Evolutionary conservation across 768 basidiomycete species (phyloP), one percentile per base, ranked within the genome.

Genomic region (Amanita thiersii): DNA sequence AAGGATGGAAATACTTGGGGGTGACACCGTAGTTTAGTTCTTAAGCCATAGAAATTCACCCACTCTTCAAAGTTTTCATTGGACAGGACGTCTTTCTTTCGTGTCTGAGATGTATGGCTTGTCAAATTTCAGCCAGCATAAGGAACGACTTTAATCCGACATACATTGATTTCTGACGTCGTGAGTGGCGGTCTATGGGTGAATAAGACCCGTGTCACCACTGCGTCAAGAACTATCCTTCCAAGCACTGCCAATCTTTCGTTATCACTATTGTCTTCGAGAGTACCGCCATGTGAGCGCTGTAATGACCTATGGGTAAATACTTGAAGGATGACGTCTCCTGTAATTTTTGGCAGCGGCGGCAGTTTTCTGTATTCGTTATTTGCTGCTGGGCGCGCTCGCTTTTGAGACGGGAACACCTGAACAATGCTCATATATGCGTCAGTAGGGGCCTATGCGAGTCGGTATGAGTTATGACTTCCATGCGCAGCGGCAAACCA

Each of bases 221-320:
- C 65, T 48, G 67, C 58, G 39, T 69, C 65, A 40, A 82, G 59
- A 26, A 68, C 68, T 36, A 60, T 46, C 43, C 60, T 57, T 23
- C 81, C 81, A 29, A 82, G 63, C 26, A 63, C 58, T 25, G 70
- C 59, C 44, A 83, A 57, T 40, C 78, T 61, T 54, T 77, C 77
- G 48, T 77, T 78, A 55, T 81, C 77, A 47, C 61, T 62, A 53
- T 67, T 71, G 19, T 63, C 61, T 24, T 64, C 65, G 47, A 52
- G 62, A 49, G 57, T 58, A 17, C 44, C 38, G 11, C 49, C 60
- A 28, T 50, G 48, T 47, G 50, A 58, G 52, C 56, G 68, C 38
- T 75, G 68, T 37, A 86, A 65, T 14, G 81, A 81, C 50, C 60
- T 69, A 54, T 87, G 84, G 9, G 81, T 84, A 51, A 73, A 85